Evolutionary conservation across 441 rosid species (phyloP).

Genomic region (Oxalis stricta): DNA sequence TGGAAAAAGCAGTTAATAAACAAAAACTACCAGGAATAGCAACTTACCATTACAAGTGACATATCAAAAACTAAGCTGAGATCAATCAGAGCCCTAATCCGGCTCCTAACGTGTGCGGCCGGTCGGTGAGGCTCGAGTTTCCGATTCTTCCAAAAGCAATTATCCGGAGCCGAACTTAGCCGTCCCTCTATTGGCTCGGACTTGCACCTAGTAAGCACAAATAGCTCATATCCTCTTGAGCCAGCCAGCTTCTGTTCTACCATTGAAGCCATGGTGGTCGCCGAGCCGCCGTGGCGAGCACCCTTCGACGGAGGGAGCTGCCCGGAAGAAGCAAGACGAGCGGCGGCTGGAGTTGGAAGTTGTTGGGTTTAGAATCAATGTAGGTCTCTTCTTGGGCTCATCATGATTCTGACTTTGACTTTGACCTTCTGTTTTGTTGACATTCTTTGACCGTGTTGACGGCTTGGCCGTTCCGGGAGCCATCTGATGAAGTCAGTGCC

Average conservation of each 20-base stretch:
- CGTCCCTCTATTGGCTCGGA: conserved; percentile 78
- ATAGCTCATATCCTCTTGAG: conserved; percentile 47
- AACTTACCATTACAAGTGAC: too few relatives aligned
- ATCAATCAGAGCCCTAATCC: too few relatives aligned
- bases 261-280: conserved; percentile 27
- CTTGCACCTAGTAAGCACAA: conserved; percentile 68
- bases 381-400: conserved; percentile 25
- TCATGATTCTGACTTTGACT: conserved; percentile 23
- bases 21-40: too few relatives aligned
- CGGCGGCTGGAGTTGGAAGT: conserved; percentile 44
- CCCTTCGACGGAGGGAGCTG: conserved; percentile 34
- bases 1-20: too few relatives aligned
- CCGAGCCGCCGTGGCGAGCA: conserved; percentile 15
- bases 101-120: conserved; percentile 39
- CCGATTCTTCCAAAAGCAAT: conserved; percentile 81
- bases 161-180: conserved; percentile 48
- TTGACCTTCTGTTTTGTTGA: conserved; percentile 13
- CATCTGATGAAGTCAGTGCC: conserved; percentile 72
- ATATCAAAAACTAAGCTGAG: too few relatives aligned
- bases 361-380: conserved; percentile 23
- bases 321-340: conserved; percentile 73
- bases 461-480: conserved; percentile 37
- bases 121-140: conserved; percentile 70
- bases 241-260: conserved; percentile 45
- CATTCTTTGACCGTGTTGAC: conserved; percentile 8